phyloP scores from a whole-genome alignment of 2,329 filamentous ascomycete genomes.

The Bimuria novae-zelandiae region DNA sequence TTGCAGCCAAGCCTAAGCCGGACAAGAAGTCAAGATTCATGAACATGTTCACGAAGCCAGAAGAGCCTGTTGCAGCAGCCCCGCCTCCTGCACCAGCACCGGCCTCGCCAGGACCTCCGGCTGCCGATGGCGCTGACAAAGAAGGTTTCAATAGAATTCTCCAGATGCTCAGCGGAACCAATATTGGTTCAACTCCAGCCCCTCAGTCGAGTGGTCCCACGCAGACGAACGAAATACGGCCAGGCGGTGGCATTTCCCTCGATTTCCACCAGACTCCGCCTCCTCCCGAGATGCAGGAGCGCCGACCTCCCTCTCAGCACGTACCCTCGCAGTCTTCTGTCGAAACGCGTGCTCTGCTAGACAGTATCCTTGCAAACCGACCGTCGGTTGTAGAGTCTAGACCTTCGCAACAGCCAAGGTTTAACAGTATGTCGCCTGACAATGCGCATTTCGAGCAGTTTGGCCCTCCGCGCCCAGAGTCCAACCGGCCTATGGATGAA shows the following conservation, averaged over 20 bases:
- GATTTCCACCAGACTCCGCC: constrained; percentile 41
- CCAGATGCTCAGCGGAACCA: constrained; percentile 71
- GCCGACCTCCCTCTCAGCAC: constrained; percentile 25
- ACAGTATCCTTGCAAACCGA: constrained; percentile 42
- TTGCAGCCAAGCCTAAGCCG: constrained; percentile 55
- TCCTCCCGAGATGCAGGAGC: constrained; percentile 32
- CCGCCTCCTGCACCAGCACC: constrained; percentile 21
- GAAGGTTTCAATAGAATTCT: constrained; percentile 84
- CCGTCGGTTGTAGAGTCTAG: constrained; percentile 36
- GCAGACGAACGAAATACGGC: constrained; percentile 34
- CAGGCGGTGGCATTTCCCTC: constrained; percentile 35
- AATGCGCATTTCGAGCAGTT: constrained; percentile 38
- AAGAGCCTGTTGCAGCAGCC: constrained; percentile 31
- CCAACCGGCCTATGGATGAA: constrained; percentile 36
- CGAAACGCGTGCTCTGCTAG: constrained; percentile 43
- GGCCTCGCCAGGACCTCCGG: constrained; percentile 26
- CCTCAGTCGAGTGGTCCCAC: constrained; percentile 24
- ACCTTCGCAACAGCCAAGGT: constrained; percentile 35
- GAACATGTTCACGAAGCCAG: constrained; percentile 63
- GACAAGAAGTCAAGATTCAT: constrained; percentile 83
- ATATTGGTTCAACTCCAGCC: constrained; percentile 22
- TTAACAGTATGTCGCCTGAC: constrained; percentile 43
- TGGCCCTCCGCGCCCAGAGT: constrained; percentile 35
- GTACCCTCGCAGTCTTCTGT: constrained; percentile 28
- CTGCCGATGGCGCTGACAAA: constrained; percentile 67